Evolutionary conservation across 148 eudicot species (phyloP).

Genomic region (Silene conica): DNA sequence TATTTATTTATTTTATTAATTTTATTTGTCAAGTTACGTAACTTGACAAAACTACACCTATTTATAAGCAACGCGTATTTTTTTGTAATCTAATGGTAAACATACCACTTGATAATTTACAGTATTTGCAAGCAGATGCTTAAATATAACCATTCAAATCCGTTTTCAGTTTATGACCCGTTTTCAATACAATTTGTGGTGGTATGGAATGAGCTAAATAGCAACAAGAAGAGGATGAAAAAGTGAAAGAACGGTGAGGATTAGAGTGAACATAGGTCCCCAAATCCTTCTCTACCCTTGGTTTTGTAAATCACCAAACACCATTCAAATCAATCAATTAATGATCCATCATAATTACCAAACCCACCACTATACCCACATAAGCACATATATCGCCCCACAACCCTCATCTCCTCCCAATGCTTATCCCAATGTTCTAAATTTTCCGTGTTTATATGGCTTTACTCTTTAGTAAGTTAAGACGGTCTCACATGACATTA

Average conservation of each 20-base stretch:
- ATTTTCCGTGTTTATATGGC: background rate
- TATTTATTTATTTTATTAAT: no score
- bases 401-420: slow-evolving; percentile 5
- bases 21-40: no score
- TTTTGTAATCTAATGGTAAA: no score
- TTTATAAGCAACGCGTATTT: no score
- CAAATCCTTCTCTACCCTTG: background rate
- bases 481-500: background rate
- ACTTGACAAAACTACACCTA: no score
- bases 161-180: no score
- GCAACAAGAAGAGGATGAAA: no score
- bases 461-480: background rate
- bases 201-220: no score
- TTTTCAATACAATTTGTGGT: no score
- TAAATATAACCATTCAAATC: no score
- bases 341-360: slow-evolving; percentile 3
- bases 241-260: background rate
- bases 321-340: slow-evolving; percentile 12
- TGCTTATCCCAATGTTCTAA: slow-evolving; percentile 7
- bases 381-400: background rate
- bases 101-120: no score
- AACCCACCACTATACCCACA: slow-evolving; percentile 9
- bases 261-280: background rate
- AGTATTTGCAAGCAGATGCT: no score
- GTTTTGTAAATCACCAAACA: slow-evolving; percentile 4